Evolutionary conservation across 2,329 filamentous ascomycete genomes (phyloP), one percentile per base, ranked within the genome.

Genomic region (Hirsutella minnesotensis): DNA sequence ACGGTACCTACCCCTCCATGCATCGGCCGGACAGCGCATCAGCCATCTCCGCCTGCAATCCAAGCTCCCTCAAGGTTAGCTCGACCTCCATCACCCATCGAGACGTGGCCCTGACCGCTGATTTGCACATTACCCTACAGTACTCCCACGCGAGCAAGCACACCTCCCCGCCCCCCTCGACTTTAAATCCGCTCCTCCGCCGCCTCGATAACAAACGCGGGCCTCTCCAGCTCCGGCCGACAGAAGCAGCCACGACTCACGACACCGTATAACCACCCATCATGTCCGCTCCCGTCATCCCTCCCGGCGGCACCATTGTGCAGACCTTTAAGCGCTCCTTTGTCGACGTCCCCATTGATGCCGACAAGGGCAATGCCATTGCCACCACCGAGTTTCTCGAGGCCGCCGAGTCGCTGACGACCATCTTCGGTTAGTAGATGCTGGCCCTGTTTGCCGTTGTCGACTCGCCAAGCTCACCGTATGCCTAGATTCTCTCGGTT

Each of bases 371-470:
- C 65, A 83, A 87, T 68, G 83, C 80, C 47, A 80, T 96, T 56
- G 68, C 78, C 43, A 96, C 92, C 38, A 77, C 76, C 45, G 79
- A 94, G 62, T 98, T 96, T 66, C 82, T 96, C 50, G 85, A 94
- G 51, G 92, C 92, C 45, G 77, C 87, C 42, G 88, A 95, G 74
- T 81, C 85, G 44, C 68, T 96, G 62, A 84, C 83, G 42, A 84
- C 79, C 48, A 78, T 98, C 48, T 96, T 96, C 58, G 86, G 87
- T 92, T n/a, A 35, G 33, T 35, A 35, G n/a, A 13, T 18, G 33
- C 16, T 16, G 15, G 15, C 9, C 33, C 16, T 9, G 15, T n/a
- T 9, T 9, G 5, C 12, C 16, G 15, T 18, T 9, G 15, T 18
- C 15, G 15, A 9, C 33, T 16, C 16, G 33, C 15, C 3, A 20